Conservation (phyloP, 768 basidiomycete genomes). For the Suillus lakei region DNA sequence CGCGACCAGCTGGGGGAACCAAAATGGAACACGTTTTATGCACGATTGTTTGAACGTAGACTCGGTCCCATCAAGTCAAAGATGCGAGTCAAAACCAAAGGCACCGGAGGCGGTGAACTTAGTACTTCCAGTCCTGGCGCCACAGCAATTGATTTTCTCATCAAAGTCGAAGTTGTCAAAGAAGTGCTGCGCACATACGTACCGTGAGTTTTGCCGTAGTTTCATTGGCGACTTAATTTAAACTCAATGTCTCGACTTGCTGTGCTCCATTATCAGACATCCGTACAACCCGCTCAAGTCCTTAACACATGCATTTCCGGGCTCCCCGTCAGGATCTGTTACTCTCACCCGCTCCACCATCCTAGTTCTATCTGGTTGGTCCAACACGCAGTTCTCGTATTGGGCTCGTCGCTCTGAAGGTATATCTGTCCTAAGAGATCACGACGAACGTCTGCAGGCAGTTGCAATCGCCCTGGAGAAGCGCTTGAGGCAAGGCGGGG, state of each 20-base stretch:
- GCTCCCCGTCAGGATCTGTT: constrained; percentile 47
- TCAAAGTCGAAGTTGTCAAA: constrained; percentile 58
- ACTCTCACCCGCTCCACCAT: constrained; percentile 52
- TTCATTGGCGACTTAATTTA: background rate
- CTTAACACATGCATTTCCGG: constrained; percentile 43
- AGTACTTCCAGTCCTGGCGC: constrained; percentile 38
- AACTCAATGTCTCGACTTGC: constrained; percentile 2
- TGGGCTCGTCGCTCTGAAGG: constrained; percentile 58
- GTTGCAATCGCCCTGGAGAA: constrained; percentile 46
- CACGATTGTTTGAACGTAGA: constrained; percentile 51
- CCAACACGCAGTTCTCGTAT: constrained; percentile 58
- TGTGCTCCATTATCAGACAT: constrained; percentile 37
- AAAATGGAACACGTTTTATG: constrained; percentile 51
- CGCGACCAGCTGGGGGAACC: constrained; percentile 47
- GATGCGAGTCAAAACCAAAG: constrained; percentile 36
- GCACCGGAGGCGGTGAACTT: constrained; percentile 27
- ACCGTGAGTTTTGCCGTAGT: constrained; percentile 42
- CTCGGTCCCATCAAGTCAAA: constrained; percentile 44
- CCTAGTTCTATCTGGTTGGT: constrained; percentile 54
- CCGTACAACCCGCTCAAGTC: constrained; percentile 58
- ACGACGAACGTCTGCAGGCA: constrained; percentile 45
- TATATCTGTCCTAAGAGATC: constrained; percentile 48
- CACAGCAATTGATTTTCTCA: constrained; percentile 53
- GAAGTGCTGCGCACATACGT: constrained; percentile 52
- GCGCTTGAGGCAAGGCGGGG: constrained; percentile 41